Base-by-base conservation (phyloP, 2,329 filamentous ascomycete genomes). In the Phialocephala subalpina region DNA sequence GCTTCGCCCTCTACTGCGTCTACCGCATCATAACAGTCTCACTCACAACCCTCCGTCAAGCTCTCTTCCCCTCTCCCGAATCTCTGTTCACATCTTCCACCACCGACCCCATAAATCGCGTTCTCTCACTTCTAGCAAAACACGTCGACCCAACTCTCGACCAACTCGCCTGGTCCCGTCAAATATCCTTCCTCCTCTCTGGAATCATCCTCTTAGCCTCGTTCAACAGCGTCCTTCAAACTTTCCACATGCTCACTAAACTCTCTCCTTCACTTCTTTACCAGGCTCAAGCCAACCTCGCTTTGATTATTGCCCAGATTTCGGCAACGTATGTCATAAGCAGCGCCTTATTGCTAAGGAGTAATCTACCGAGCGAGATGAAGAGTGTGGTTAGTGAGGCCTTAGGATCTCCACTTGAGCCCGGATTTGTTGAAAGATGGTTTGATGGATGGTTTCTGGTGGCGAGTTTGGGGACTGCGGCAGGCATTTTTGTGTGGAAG, bases 361-460 rank as follows among this genome's bases (percentile, higher is more conserved):
- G 91, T 72, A 95, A 93, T 76, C 81, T 97, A 70, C 93, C 93
- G 0, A 83, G 83, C 42, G 91, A 94, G 76, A 90, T 95, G 75
- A 89, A 92, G 65, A 89, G 87, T 58, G 91, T 91, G 1, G 92
- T 97, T 3, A 89, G 88, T 2, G 91, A 94, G 70, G 92, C 92
- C 0, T 80, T 97, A 35, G 89, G 92, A 52, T 92, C 91, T 22
- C 91, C 92, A 18, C 82, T 97, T 9, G 90, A 92, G 73, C 73
- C 73, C 2, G 82, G 83, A 0, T 93, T 92, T 73, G 90, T 92
- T 5, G 89, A 97, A 73, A 84, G 87, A 35, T 97, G 93, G 93
- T 97, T 97, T 72, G 93, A 97, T 77, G 89, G 88, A 8, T 95
- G 93, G 90, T 97, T 97, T 77, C 78, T 97, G 63, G 76, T 89